phyloP scores from a whole-genome alignment of 805 yeast genomes.

The Barnettozyma pratensis region DNA sequence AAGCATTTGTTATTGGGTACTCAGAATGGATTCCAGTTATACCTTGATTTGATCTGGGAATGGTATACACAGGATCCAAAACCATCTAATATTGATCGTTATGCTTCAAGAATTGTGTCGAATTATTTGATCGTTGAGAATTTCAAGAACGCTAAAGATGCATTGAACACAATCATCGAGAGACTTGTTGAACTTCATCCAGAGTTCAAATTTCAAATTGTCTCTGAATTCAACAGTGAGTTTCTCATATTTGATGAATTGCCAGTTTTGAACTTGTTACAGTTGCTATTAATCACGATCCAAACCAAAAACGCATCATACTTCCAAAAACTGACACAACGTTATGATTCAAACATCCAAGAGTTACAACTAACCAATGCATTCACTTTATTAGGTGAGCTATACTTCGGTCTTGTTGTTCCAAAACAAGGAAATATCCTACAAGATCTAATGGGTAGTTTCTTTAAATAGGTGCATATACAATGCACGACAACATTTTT shows the following conservation, averaged over 20 bases:
- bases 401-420: conserved; percentile 54
- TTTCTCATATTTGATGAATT: conserved; percentile 35
- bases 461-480: conserved; percentile 27
- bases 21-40: conserved; percentile 36
- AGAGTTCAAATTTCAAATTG: conserved; percentile 17
- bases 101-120: conserved; percentile 56
- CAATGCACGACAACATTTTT: not conserved
- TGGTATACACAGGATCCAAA: conserved; percentile 37
- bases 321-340: conserved; percentile 46
- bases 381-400: conserved; percentile 52
- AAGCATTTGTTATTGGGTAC: conserved; percentile 67
- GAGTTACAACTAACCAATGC: conserved; percentile 37
- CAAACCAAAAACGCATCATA: conserved; percentile 47
- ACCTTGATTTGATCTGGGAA: conserved; percentile 37
- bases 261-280: conserved; percentile 62
- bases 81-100: conserved; percentile 26
- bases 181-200: conserved; percentile 23
- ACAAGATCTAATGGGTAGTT: conserved; percentile 73
- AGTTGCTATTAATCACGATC: conserved; percentile 56
- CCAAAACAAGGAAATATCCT: conserved; percentile 51
- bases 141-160: conserved; percentile 48
- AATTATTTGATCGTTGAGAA: conserved; percentile 71
- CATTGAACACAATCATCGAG: conserved; percentile 33
- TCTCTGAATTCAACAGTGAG: conserved; percentile 29
- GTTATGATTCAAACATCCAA: conserved; percentile 38